These are phyloP conservation scores for Punctularia strigosozonata DNA, from an alignment of 768 basidiomycete genomes.

Conservation along the genomic window DNA sequence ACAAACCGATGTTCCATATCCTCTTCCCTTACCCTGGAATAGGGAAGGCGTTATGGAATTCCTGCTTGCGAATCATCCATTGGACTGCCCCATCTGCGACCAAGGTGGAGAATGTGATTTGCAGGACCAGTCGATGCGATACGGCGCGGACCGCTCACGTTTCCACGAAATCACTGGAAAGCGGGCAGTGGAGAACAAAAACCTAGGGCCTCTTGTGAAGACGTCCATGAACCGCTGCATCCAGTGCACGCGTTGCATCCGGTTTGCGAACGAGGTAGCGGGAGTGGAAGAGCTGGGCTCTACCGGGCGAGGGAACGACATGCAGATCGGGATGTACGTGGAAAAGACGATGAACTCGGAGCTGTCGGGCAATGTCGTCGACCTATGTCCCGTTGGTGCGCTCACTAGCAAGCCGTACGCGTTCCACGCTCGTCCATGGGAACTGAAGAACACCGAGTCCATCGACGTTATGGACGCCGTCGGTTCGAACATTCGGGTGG, in stretches of 20 bases:
- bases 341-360: constrained; percentile 97
- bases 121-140: constrained; percentile 99
- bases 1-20: not conserved
- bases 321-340: constrained; percentile 98
- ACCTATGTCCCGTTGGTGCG: constrained; percentile 97
- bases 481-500: constrained; percentile 92
- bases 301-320: constrained; percentile 93
- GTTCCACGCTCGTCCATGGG: constrained; percentile 96
- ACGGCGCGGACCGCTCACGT: constrained; percentile 92
- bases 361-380: constrained; percentile 92
- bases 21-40: constrained; percentile 10
- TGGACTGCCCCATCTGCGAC: constrained; percentile 98
- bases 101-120: constrained; percentile 98
- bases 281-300: constrained; percentile 97
- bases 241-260: constrained; percentile 97
- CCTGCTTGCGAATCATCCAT: constrained; percentile 91
- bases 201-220: constrained; percentile 95
- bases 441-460: constrained; percentile 95
- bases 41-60: constrained; percentile 99
- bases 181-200: constrained; percentile 96
- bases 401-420: constrained; percentile 98
- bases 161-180: constrained; percentile 99
- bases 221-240: constrained; percentile 99
- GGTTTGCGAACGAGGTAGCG: constrained; percentile 98
- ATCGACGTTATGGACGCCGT: constrained; percentile 92